phyloP scores from a whole-genome alignment of 1,139 yeast genomes.

The Geotrichum aggregatum region DNA sequence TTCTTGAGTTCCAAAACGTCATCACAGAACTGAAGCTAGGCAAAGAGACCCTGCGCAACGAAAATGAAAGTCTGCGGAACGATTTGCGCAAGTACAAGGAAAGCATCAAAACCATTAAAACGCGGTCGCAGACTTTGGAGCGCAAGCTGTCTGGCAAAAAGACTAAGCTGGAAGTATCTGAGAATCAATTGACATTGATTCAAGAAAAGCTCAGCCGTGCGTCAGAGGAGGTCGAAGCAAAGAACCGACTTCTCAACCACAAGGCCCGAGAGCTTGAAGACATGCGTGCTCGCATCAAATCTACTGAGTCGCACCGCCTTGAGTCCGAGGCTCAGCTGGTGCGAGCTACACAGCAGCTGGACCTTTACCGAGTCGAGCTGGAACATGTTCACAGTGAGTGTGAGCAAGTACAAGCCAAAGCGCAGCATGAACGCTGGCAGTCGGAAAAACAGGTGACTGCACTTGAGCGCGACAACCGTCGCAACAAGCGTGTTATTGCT shows the following conservation, averaged over 20 bases:
- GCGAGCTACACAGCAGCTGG: neutral
- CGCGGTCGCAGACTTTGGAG: conserved; percentile 8
- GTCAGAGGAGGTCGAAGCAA: conserved; percentile 4
- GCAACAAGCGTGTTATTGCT: conserved; percentile 28
- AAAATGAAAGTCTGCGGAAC: conserved; percentile 3
- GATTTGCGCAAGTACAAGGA: conserved; percentile 6
- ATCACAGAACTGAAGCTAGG: conserved; percentile 11
- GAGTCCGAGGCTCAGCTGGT: neutral
- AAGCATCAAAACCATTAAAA: neutral
- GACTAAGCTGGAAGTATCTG: neutral
- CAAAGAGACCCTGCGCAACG: conserved; percentile 14
- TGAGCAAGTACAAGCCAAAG: conserved; percentile 7
- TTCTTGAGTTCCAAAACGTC: conserved; percentile 9
- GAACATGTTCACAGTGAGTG: neutral
- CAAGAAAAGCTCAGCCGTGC: conserved; percentile 2
- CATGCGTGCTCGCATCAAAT: neutral
- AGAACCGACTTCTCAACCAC: neutral
- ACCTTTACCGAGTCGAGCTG: neutral
- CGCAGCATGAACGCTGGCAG: conserved; percentile 13
- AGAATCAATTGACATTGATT: neutral
- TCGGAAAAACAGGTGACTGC: conserved; percentile 30
- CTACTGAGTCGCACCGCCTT: conserved; percentile 1
- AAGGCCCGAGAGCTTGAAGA: conserved; percentile 5
- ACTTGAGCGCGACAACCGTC: conserved; percentile 32
- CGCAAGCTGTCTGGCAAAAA: conserved; percentile 6